Evolutionary conservation across 148 eudicot genomes (phyloP), one percentile per base, ranked within the genome.

Genomic region (Spergularia bocconei): DNA sequence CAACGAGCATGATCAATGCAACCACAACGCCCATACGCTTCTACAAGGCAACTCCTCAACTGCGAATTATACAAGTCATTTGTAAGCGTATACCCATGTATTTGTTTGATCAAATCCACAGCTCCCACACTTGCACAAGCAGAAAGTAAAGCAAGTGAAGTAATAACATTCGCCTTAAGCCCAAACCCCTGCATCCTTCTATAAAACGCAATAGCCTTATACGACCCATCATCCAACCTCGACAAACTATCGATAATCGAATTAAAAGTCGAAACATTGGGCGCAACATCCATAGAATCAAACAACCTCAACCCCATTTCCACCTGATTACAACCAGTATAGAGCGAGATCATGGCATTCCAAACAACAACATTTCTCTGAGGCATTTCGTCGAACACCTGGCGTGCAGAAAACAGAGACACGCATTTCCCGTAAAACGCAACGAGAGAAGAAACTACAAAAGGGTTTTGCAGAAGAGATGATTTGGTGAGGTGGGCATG

Each of bases 21-120:
- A 20, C 90, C 90, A 75, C 86, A 84, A 69, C 86, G 75, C 67
- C 90, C 90, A 68, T 84, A 87, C 7, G 81, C 83, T 79, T 87
- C 90, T 11, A 87, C 90, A 15, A 87, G 77, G 72, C 85, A 84
- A 67, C 88, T 85, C 63, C 85, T 85, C 21, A 87, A 75, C 51
- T 87, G 90, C 4, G 85, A 70, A 68, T 83, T 73, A 57, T 79
- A 86, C 73, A 87, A 74, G 20, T 21, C 53, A 20, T 79, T 82
- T 63, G 86, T 76, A 6, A 87, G 13, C 0, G 83, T 74, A 59
- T 79, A 79, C 58, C 86, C 88, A 56, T 87, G 90, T 21, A 84
- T 71, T 58, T 85, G 85, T 50, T 75, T 87, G 29, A 87, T 81
- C 76, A 83, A 77, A 53, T 66, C 76, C 15, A 87, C 47, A 29